Evolutionary conservation across 306 rosid species (phyloP).

Genomic region (Comarum palustre): DNA sequence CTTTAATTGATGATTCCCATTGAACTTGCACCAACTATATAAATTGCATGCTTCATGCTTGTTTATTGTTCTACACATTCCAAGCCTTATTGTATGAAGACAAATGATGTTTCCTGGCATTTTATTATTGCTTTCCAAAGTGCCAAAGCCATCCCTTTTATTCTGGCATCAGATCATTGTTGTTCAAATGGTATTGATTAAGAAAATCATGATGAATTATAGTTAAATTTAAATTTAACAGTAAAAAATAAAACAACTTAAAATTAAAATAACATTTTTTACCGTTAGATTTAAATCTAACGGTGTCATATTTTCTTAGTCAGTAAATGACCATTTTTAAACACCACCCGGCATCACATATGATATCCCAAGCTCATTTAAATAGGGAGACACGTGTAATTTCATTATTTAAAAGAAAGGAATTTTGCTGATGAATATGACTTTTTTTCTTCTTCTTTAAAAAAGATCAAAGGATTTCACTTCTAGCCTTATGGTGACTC

Average conservation of each 20-base stretch:
- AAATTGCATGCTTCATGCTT: neutral
- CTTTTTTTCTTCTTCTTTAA: no score
- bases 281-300: no score
- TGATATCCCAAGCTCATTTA: neutral
- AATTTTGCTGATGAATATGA: neutral
- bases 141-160: neutral
- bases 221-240: no score
- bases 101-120: neutral
- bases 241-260: no score
- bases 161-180: no score
- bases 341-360: neutral
- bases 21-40: neutral
- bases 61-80: neutral
- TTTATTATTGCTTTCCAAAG: neutral
- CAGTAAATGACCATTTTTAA: no score
- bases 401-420: neutral
- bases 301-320: no score
- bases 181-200: no score
- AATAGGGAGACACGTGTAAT: neutral
- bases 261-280: no score
- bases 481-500: no score
- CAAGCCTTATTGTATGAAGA: neutral
- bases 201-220: no score
- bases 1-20: neutral
- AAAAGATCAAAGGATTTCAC: no score